Evolutionary conservation across 2,329 filamentous ascomycete species (phyloP).

Genomic region (Fusarium protoensiforme): DNA sequence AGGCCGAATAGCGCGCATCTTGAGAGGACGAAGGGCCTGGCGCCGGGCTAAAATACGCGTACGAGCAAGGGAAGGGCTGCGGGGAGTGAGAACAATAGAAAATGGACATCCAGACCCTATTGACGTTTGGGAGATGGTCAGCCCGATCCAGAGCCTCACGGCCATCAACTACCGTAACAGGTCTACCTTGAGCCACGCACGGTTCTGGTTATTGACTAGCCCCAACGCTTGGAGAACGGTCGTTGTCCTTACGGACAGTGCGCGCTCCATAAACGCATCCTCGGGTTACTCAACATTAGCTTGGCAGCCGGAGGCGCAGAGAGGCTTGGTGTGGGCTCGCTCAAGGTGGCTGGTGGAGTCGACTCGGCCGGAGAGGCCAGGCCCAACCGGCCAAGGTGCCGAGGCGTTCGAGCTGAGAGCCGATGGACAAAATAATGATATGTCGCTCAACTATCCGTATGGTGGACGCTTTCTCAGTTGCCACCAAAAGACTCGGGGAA

Average conservation of each 20-base stretch:
- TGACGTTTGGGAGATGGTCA: slow-evolving; percentile 27
- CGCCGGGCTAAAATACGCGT: background rate
- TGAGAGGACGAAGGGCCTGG: background rate
- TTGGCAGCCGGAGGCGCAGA: background rate
- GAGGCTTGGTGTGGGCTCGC: slow-evolving; percentile 4
- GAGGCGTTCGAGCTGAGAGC: background rate
- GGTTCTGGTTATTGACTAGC: slow-evolving; percentile 17
- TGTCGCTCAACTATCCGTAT: slow-evolving; percentile 3
- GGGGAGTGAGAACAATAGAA: slow-evolving; percentile 14
- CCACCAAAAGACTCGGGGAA: background rate
- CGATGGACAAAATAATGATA: slow-evolving; percentile 6
- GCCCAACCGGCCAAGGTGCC: background rate
- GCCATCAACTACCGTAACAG: slow-evolving; percentile 9
- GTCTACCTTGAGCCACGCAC: slow-evolving; percentile 13
- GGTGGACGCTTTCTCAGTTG: background rate
- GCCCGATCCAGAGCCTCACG: slow-evolving; percentile 20
- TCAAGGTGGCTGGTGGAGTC: background rate
- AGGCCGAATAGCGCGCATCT: background rate
- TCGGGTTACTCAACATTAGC: background rate
- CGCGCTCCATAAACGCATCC: background rate
- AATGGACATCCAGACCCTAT: slow-evolving; percentile 21
- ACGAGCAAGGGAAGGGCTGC: background rate
- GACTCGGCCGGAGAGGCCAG: background rate
- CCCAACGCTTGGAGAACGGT: slow-evolving; percentile 4
- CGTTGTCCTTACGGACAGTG: background rate